A percentile compares a stretch with the other conserved stretches of the same genome.
Evolutionary conservation across 2,329 filamentous ascomycete genomes (phyloP).

Genomic region (Botryotinia narcissicola): DNA sequence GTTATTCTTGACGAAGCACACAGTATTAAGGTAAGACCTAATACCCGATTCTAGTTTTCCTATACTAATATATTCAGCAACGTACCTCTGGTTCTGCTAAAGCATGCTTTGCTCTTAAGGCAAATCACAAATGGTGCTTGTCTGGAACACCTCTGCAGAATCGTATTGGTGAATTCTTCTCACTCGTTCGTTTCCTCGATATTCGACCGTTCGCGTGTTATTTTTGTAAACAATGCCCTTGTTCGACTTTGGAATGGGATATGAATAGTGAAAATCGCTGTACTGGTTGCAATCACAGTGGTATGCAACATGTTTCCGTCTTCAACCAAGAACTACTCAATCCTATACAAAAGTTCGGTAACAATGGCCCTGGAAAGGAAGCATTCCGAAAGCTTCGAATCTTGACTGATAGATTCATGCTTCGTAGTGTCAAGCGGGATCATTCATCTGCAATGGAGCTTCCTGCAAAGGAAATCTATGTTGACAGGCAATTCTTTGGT

Average conservation of each 20-base stretch:
- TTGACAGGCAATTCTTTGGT: conserved; percentile 94
- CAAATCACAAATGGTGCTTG: conserved; percentile 90
- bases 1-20: conserved; percentile 94
- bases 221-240: conserved; percentile 84
- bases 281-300: conserved; percentile 60
- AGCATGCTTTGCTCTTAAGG: conserved; percentile 88
- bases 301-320: conserved; percentile 64
- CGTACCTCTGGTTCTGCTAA: conserved; percentile 89
- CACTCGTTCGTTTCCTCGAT: conserved; percentile 86
- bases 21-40: conserved; percentile 71
- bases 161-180: conserved; percentile 96
- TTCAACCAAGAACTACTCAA: conserved; percentile 96
- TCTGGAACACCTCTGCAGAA: conserved; percentile 96
- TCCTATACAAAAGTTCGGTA: conserved; percentile 67
- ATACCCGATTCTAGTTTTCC: neutral
- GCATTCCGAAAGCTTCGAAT: conserved; percentile 82
- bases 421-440: conserved; percentile 90
- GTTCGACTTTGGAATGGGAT: conserved; percentile 79
- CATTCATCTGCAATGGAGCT: conserved; percentile 94
- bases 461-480: conserved; percentile 87
- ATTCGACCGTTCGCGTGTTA: conserved; percentile 88
- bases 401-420: conserved; percentile 91
- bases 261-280: conserved; percentile 72
- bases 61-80: conserved; percentile 46
- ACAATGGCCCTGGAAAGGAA: conserved; percentile 57